These are phyloP conservation scores for Bothriochloa decipiens DNA, from an alignment of 176 grass and related monocot species.

Conservation along the genomic window DNA sequence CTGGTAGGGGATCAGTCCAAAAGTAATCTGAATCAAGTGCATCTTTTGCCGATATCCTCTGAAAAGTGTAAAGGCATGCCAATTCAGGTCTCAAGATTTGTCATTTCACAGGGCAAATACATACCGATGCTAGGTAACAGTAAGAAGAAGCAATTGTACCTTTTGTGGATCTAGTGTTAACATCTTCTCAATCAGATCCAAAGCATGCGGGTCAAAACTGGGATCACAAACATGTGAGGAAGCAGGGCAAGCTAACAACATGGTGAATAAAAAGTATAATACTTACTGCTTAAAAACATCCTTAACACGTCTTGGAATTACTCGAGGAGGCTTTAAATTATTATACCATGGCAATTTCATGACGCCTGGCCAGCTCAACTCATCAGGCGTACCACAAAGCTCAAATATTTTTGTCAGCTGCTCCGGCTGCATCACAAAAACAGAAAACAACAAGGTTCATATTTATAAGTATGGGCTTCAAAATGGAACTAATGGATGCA, in stretches of 20 bases:
- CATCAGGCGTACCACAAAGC: slow-evolving; percentile 89
- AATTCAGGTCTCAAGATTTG: slow-evolving; percentile 33
- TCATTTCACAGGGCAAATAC: slow-evolving; percentile 23
- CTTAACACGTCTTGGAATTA: slow-evolving; percentile 70
- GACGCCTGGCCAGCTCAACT: slow-evolving; percentile 81
- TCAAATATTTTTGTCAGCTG: slow-evolving; percentile 91
- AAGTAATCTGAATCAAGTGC: slow-evolving; percentile 96
- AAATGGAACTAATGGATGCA: slow-evolving; percentile 1
- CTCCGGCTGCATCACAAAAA: slow-evolving; percentile 59
- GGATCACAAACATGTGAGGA: slow-evolving; percentile 11
- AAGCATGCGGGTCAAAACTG: slow-evolving; percentile 86
- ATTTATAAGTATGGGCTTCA: not conserved
- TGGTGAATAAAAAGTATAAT: slow-evolving; percentile 35
- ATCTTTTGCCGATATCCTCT: slow-evolving; percentile 93
- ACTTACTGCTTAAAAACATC: slow-evolving; percentile 94
- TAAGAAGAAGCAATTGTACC: slow-evolving; percentile 41
- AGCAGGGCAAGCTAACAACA: slow-evolving; percentile 33
- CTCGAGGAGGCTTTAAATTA: slow-evolving; percentile 76
- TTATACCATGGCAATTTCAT: slow-evolving; percentile 96
- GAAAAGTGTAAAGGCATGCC: slow-evolving; percentile 29
- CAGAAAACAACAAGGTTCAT: not conserved
- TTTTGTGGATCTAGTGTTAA: slow-evolving; percentile 74
- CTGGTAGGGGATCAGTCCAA: slow-evolving; percentile 84
- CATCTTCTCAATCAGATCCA: slow-evolving; percentile 89
- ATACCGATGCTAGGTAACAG: slow-evolving; percentile 8